Percentiles rank a stretch among this genome's conserved stretches.
These are phyloP conservation scores for Silene conica DNA, from an alignment of 148 eudicot species.

Conservation along the genomic window DNA sequence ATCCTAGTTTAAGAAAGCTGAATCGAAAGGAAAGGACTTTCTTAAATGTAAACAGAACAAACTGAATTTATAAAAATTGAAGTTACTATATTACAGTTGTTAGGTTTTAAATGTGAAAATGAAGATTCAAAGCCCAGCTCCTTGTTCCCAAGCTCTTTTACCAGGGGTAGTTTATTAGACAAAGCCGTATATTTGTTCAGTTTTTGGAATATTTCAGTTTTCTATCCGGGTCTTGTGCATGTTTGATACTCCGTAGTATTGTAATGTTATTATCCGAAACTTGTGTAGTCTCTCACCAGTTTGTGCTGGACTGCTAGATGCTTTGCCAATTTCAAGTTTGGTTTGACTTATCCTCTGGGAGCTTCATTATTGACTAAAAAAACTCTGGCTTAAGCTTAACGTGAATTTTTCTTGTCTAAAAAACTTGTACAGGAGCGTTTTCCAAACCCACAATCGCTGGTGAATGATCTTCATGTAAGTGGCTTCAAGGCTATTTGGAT, in stretches of 20 bases:
- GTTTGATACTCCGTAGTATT: neutral
- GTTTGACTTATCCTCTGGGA: constrained; percentile 1
- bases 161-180: neutral
- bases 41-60: neutral
- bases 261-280: neutral
- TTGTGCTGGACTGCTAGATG: neutral
- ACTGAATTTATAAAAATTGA: neutral
- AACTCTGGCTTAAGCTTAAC: neutral
- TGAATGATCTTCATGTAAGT: constrained; percentile 62
- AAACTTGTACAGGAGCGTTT: constrained; percentile 62
- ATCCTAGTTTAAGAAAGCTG: neutral
- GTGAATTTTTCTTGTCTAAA: constrained; percentile 1
- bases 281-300: neutral
- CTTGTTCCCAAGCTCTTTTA: neutral
- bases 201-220: constrained; percentile 1
- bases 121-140: neutral
- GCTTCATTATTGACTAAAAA: neutral
- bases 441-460: constrained; percentile 72
- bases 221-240: neutral
- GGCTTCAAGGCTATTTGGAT: constrained; percentile 99
- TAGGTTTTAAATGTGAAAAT: neutral
- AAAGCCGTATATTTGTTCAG: neutral
- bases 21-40: neutral
- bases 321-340: neutral
- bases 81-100: neutral